Evolutionary conservation across 1,284 basidiomycete species (phyloP).

Genomic region (Earliella scabrosa): DNA sequence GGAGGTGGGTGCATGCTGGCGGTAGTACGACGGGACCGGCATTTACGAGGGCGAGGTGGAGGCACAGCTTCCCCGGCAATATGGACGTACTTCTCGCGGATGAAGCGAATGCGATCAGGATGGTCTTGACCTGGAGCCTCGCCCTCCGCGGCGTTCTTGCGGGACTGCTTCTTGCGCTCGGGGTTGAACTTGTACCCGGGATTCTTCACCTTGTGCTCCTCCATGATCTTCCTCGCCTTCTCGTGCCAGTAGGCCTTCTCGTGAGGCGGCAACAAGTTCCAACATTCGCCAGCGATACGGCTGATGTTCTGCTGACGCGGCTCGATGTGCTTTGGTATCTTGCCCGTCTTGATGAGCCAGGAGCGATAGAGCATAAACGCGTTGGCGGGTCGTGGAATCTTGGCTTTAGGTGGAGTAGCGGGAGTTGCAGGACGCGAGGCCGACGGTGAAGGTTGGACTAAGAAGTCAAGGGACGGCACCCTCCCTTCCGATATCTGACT

Average conservation of each 20-base stretch:
- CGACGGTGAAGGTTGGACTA: too few relatives aligned
- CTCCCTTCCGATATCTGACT: neutral
- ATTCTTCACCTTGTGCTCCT: constrained; percentile 44
- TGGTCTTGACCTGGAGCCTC: constrained; percentile 12
- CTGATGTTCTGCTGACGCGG: constrained; percentile 60
- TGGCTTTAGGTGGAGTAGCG: constrained; percentile 1
- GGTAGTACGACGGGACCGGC: constrained; percentile 20
- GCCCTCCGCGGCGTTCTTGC: constrained; percentile 15
- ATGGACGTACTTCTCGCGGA: constrained; percentile 26
- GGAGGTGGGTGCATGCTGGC: too few relatives aligned
- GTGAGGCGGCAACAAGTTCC: constrained; percentile 48
- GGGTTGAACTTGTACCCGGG: constrained; percentile 53
- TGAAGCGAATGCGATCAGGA: constrained; percentile 24
- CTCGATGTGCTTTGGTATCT: constrained; percentile 44
- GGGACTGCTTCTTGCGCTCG: constrained; percentile 33
- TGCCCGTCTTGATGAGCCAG: constrained; percentile 56
- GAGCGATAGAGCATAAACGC: constrained; percentile 86
- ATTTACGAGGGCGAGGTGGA: constrained; percentile 27
- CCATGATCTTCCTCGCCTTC: constrained; percentile 42
- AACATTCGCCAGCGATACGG: constrained; percentile 55
- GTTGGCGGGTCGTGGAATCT: constrained; percentile 74
- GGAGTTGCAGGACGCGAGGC: constrained; percentile 11
- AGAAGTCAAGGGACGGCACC: neutral
- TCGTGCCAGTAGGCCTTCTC: constrained; percentile 51
- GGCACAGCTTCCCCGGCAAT: constrained; percentile 20